Evolutionary conservation across 2,329 filamentous ascomycete species (phyloP).

Genomic region (Fusarium tanahbumbuense): DNA sequence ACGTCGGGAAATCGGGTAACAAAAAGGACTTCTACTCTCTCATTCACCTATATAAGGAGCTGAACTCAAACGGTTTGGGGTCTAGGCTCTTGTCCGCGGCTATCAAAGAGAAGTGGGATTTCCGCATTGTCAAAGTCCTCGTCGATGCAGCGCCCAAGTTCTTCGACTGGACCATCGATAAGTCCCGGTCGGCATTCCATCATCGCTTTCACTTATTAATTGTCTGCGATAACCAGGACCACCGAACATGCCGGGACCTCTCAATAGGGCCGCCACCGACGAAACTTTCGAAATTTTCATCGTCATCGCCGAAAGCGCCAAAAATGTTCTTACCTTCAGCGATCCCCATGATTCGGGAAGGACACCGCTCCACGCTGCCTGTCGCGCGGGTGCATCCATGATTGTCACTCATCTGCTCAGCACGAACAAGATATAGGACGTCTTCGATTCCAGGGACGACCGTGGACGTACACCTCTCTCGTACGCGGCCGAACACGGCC

Average conservation of each 20-base stretch:
- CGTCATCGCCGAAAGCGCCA: background rate
- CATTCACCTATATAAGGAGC: fast-evolving
- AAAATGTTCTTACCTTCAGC: fast-evolving
- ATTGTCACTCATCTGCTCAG: fast-evolving
- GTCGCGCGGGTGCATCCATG: too few relatives aligned
- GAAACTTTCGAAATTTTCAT: background rate
- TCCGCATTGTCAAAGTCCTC: background rate
- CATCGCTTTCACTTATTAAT: background rate
- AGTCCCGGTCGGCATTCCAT: background rate
- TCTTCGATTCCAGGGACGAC: background rate
- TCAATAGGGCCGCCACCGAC: background rate
- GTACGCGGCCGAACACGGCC: background rate
- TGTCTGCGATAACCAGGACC: too few relatives aligned
- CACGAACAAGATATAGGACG: fast-evolving
- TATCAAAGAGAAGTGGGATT: background rate
- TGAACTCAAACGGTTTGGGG: background rate
- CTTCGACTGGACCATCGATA: background rate
- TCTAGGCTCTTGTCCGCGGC: background rate
- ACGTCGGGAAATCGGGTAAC: too few relatives aligned
- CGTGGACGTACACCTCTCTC: background rate
- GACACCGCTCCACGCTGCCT: background rate
- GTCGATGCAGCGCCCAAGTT: fast-evolving
- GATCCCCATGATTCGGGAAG: background rate
- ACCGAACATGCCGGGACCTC: background rate
- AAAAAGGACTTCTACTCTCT: background rate